Base-by-base conservation (phyloP, 768 basidiomycete species). In the Boletus tomentosulus region DNA sequence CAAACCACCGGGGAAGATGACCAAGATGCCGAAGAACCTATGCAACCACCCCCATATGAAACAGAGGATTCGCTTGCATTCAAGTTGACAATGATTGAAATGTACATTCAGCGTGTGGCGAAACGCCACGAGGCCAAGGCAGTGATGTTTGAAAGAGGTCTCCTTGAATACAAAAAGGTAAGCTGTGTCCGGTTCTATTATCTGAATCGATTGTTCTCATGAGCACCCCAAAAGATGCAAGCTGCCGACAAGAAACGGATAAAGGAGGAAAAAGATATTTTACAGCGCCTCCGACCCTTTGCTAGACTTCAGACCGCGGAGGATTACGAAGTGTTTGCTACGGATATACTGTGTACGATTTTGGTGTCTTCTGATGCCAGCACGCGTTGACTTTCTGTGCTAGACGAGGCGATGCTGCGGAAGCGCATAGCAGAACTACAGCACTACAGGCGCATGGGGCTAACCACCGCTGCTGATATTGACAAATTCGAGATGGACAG, bases 111-210 rank as follows among this genome's bases (percentile, higher is more conserved):
- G 54, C 85, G 91, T 47, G 79, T 98, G 10, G 88, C 91, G 56
- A 92, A 88, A 71, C 81, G 96, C 39, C 72, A 84, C 50, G 89
- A 94, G 65, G 82, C 80, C 28, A 99, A 98, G 71, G 84, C 84
- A 3, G 69, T 99, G 57, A 90, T 99, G 68, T 97, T 92, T 62
- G 90, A 98, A 62, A 77, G 96, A 39, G 92, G 92, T 1, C 72
- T 99, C 49, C 75, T 96, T 45, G 92, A 97, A 61, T 92, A 96
- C 67, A 98, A 95, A 71, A 93, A 94, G 85, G 95, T 93, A 55
- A 48, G 78, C 62, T 7, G 12, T 15, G 5, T n/a, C 28, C 25
- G 22, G 13, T 35, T 28, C n/a, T 6, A 30, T 28, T 2, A 31
- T 4, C 19, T 13, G 6, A 13, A 19, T n/a, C 4, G 2, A 13